Conservation (phyloP, 2,329 filamentous ascomycete genomes). For the Scytalidium lignicola region DNA sequence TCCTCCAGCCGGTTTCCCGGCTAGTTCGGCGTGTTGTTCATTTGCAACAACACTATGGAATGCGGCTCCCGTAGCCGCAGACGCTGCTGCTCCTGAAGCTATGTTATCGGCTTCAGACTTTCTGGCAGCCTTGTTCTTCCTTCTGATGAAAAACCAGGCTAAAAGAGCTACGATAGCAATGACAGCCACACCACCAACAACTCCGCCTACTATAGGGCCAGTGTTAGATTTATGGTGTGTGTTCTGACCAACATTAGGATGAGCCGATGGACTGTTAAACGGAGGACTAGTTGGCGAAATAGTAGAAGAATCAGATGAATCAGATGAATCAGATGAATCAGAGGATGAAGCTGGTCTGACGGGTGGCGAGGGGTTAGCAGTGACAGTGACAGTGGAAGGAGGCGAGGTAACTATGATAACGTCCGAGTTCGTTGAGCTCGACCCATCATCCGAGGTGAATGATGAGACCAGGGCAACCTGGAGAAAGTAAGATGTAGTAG, state of each 20-base stretch:
- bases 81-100: conserved; percentile 5
- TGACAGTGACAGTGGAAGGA: neutral
- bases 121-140: conserved; percentile 4
- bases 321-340: too few relatives aligned
- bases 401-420: neutral
- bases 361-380: neutral
- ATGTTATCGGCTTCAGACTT: conserved; percentile 1
- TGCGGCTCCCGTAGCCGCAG: conserved; percentile 7
- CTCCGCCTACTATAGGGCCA: conserved; percentile 17
- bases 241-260: neutral
- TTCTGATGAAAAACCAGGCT: conserved; percentile 13
- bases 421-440: neutral
- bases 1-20: neutral
- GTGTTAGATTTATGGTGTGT: conserved; percentile 3
- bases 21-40: neutral
- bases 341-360: neutral
- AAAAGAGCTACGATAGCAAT: conserved; percentile 7
- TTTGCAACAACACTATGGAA: conserved; percentile 2
- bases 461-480: conserved; percentile 9
- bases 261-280: too few relatives aligned
- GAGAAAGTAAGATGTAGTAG: conserved; percentile 10
- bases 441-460: neutral
- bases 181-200: conserved; percentile 13
- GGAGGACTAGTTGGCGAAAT: too few relatives aligned
- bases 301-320: too few relatives aligned